Conservation (phyloP, 129 eudicot genomes). For the Arctium minus region DNA sequence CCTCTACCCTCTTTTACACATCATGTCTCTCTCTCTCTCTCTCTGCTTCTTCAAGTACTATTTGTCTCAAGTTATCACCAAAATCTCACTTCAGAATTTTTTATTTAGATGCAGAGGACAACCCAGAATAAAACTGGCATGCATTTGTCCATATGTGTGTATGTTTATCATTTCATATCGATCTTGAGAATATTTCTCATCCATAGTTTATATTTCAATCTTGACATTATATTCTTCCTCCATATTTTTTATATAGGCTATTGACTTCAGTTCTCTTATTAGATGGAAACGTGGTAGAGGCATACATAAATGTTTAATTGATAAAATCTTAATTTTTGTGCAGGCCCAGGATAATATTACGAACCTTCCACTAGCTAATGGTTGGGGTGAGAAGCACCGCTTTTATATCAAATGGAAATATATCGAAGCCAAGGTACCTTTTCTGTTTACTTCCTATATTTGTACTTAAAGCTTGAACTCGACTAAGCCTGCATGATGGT, state of each 20-base stretch:
- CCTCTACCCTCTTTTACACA: too few relatives aligned
- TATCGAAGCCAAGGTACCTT: constrained; percentile 83
- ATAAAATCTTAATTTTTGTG: constrained; percentile 5
- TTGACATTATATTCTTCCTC: background rate
- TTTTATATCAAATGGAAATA: constrained; percentile 89
- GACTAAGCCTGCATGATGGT: background rate
- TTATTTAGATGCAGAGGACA: background rate
- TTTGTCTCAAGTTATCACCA: too few relatives aligned
- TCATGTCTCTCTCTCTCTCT: too few relatives aligned
- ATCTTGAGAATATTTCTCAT: background rate
- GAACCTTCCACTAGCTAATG: constrained; percentile 75
- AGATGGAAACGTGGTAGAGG: background rate
- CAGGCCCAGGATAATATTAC: constrained; percentile 95
- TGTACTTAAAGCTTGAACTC: background rate
- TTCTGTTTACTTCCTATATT: background rate
- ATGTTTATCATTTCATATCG: background rate
- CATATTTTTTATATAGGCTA: constrained; percentile 4
- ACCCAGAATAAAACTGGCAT: background rate
- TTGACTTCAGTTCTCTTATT: background rate
- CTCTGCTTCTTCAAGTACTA: too few relatives aligned
- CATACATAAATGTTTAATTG: background rate
- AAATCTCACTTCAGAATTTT: too few relatives aligned
- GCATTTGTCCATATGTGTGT: background rate
- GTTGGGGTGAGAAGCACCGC: constrained; percentile 96
- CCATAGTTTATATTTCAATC: background rate